These are phyloP conservation scores for Chaetomiaceae sp. DNA, from an alignment of 2,329 filamentous ascomycete genomes.

Conservation along the genomic window DNA sequence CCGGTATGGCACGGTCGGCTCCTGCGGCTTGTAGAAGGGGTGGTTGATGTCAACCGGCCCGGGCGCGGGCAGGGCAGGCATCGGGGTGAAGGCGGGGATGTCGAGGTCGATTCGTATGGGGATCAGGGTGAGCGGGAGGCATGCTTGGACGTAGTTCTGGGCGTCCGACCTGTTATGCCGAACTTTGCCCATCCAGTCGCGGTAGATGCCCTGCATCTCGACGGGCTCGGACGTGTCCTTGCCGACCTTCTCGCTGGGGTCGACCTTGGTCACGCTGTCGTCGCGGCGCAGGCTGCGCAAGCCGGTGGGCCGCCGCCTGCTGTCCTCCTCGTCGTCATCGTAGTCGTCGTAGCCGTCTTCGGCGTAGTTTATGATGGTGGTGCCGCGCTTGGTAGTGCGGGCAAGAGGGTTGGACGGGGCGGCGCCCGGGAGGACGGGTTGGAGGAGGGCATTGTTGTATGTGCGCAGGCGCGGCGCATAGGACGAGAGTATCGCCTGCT, in stretches of 20 bases:
- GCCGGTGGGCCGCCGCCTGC: conserved; percentile 74
- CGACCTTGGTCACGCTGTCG: conserved; percentile 60
- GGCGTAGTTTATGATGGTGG: conserved; percentile 94
- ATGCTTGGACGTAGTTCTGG: conserved; percentile 61
- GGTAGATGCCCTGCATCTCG: conserved; percentile 83
- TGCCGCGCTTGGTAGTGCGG: conserved; percentile 94
- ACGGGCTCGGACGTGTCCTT: conserved; percentile 78
- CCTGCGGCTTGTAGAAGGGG: conserved; percentile 74
- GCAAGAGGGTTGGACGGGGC: conserved; percentile 61
- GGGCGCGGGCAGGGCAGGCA: conserved; percentile 60
- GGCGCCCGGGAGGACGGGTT: conserved; percentile 72
- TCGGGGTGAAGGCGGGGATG: conserved; percentile 70
- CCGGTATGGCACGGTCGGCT: conserved; percentile 77
- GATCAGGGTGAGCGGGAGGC: conserved; percentile 82
- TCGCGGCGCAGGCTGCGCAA: conserved; percentile 77
- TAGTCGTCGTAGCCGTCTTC: conserved; percentile 89
- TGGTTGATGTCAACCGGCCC: conserved; percentile 67
- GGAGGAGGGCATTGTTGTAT: conserved; percentile 88
- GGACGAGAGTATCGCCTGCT: conserved; percentile 84
- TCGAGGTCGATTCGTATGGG: conserved; percentile 96
- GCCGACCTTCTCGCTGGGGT: conserved; percentile 70
- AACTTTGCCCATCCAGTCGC: conserved; percentile 89
- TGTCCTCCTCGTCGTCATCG: conserved; percentile 68
- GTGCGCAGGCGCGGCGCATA: conserved; percentile 87
- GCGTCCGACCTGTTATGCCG: conserved; percentile 52